phyloP scores from a whole-genome alignment of 306 rosid species.

The Mimosa pudica region DNA sequence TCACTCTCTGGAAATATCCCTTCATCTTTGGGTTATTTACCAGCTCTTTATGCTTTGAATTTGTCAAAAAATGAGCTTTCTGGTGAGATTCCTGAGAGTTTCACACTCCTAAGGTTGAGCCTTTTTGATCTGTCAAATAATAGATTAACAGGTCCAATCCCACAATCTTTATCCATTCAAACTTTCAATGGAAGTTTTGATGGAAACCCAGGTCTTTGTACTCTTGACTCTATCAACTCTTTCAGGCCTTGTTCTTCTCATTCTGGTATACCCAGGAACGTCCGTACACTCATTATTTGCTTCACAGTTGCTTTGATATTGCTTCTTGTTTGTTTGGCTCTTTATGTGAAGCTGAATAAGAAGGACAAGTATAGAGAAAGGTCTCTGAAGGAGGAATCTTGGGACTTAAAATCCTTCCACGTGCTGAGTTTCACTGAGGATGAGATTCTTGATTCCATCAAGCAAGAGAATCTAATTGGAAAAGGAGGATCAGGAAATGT shows the following conservation, averaged over 20 bases:
- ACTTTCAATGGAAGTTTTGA: constrained; percentile 82
- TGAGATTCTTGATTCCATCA: constrained; percentile 84
- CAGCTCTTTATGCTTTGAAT: constrained; percentile 59
- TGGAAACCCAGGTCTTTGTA: constrained; percentile 77
- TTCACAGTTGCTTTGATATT: constrained; percentile 40
- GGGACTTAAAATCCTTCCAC: constrained; percentile 92
- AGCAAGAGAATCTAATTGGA: constrained; percentile 83
- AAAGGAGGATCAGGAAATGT: constrained; percentile 93
- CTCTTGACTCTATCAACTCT: constrained; percentile 35
- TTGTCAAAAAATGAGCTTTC: constrained; percentile 64
- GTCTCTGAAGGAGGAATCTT: constrained; percentile 76
- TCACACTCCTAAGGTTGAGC: constrained; percentile 62
- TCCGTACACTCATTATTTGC: constrained; percentile 59
- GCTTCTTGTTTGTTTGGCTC: constrained; percentile 38
- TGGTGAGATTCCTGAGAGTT: constrained; percentile 70
- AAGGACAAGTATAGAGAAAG: constrained; percentile 48
- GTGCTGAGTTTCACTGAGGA: constrained; percentile 73
- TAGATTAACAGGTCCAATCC: constrained; percentile 60
- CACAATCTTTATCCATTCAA: constrained; percentile 54
- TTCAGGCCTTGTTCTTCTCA: constrained; percentile 54
- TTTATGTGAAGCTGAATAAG: constrained; percentile 46
- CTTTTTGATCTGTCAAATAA: constrained; percentile 74
- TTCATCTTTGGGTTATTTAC: constrained; percentile 65
- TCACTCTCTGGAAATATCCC: constrained; percentile 63
- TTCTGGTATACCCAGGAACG: constrained; percentile 47